These are phyloP conservation scores for Trametes meyenii DNA, from an alignment of 768 basidiomycete species.

Conservation along the genomic window DNA sequence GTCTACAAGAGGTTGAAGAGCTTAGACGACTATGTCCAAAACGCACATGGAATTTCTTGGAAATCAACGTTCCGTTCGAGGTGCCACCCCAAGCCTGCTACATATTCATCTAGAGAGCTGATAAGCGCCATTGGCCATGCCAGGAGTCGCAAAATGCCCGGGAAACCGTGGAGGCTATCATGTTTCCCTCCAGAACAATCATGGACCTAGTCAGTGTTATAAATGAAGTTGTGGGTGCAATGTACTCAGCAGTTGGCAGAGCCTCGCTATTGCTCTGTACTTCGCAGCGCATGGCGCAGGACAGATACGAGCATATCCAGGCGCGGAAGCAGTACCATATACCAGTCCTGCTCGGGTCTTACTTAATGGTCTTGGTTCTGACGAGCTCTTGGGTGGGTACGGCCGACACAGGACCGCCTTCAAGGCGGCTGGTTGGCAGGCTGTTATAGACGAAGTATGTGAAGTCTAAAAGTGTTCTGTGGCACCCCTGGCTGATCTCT, in stretches of 20 bases:
- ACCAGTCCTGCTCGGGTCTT: conserved; percentile 78
- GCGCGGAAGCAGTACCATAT: conserved; percentile 53
- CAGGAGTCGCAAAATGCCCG: conserved; percentile 71
- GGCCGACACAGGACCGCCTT: conserved; percentile 84
- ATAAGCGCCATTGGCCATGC: conserved; percentile 5
- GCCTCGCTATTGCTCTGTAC: conserved; percentile 88
- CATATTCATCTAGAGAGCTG: not conserved
- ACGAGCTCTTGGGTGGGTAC: conserved; percentile 95
- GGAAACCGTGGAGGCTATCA: conserved; percentile 61
- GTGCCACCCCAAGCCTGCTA: not conserved
- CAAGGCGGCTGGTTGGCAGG: conserved; percentile 66
- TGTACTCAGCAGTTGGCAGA: conserved; percentile 49
- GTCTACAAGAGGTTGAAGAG: conserved; percentile 77
- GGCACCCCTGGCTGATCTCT: not conserved
- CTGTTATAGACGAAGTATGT: conserved; percentile 77
- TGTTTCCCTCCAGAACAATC: conserved; percentile 80
- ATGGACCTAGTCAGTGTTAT: conserved; percentile 81
- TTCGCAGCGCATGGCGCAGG: conserved; percentile 89
- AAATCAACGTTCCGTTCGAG: conserved; percentile 30
- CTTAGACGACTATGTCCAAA: conserved; percentile 72
- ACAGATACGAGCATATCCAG: conserved; percentile 43
- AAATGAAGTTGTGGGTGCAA: not conserved
- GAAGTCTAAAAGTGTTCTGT: not conserved
- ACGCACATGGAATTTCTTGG: conserved; percentile 91
- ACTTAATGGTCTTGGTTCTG: conserved; percentile 90